Evolutionary conservation across 306 rosid species (phyloP).

Genomic region (Casuarina glauca): DNA sequence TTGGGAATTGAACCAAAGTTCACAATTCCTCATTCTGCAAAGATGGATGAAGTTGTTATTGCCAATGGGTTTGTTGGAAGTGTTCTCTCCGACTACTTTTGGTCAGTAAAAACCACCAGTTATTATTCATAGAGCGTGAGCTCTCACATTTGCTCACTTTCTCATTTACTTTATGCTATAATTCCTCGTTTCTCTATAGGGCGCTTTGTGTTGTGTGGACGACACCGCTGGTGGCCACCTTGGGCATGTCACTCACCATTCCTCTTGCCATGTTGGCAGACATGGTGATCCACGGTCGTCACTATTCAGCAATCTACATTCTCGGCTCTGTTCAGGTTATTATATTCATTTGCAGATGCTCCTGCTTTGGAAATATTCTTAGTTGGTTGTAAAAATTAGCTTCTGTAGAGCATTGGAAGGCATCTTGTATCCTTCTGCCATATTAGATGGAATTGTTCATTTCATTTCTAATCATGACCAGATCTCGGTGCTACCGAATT

Average conservation of each 20-base stretch:
- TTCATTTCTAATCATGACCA: not conserved
- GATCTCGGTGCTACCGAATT: not conserved
- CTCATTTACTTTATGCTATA: constrained; percentile 15
- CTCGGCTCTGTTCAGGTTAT: constrained; percentile 90
- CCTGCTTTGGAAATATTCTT: not conserved
- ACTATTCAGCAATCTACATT: constrained; percentile 83
- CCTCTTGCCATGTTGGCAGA: constrained; percentile 99
- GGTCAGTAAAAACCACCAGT: constrained; percentile 47
- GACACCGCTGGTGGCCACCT: constrained; percentile 94
- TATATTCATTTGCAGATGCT: not conserved
- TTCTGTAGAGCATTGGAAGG: not conserved
- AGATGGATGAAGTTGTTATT: constrained; percentile 81
- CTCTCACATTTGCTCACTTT: constrained; percentile 7
- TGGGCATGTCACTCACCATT: constrained; percentile 99
- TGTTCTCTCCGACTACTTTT: constrained; percentile 91
- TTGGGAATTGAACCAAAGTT: constrained; percentile 95
- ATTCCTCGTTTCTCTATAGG: constrained; percentile 48
- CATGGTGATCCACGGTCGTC: constrained; percentile 95
- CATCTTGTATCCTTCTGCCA: not conserved
- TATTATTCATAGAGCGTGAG: constrained; percentile 8
- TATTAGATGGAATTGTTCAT: constrained; percentile 1
- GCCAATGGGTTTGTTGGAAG: constrained; percentile 96
- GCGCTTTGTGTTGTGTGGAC: constrained; percentile 98
- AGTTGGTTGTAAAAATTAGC: not conserved
- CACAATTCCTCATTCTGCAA: constrained; percentile 74